phyloP scores from a whole-genome alignment of 73 alveolate species.

The Tetrahymena elliotti region DNA sequence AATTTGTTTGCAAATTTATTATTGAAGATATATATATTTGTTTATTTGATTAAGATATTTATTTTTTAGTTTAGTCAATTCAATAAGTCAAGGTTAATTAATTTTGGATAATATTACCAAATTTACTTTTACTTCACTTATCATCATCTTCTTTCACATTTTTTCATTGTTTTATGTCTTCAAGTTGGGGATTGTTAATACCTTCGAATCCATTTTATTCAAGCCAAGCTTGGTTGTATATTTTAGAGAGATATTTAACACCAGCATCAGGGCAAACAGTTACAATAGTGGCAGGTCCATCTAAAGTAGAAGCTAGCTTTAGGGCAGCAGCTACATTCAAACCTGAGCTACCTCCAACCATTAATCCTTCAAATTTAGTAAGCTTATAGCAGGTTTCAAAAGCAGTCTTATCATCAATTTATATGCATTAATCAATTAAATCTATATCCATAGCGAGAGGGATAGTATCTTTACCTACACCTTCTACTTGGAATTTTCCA shows the following conservation, averaged over 20 bases:
- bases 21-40: no score
- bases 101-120: neutral
- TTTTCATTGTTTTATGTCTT: neutral
- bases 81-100: neutral
- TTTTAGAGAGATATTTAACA: conserved; percentile 19
- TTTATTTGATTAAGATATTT: neutral
- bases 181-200: conserved; percentile 13
- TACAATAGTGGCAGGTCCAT: conserved; percentile 37
- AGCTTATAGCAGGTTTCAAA: neutral
- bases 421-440: neutral
- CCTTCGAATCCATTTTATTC: conserved; percentile 22
- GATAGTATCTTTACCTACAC: neutral
- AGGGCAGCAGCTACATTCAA: neutral
- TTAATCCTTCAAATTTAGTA: neutral
- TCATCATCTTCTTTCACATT: neutral
- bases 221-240: neutral
- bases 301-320: neutral
- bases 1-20: neutral
- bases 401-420: neutral
- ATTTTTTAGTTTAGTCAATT: neutral
- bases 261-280: conserved; percentile 49
- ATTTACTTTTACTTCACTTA: neutral
- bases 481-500: neutral
- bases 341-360: neutral
- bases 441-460: neutral